A percentile compares a stretch with the other conserved stretches of the same genome.
Evolutionary conservation across 1,284 basidiomycete species (phyloP).

Genomic region (Puccinia horiana): DNA sequence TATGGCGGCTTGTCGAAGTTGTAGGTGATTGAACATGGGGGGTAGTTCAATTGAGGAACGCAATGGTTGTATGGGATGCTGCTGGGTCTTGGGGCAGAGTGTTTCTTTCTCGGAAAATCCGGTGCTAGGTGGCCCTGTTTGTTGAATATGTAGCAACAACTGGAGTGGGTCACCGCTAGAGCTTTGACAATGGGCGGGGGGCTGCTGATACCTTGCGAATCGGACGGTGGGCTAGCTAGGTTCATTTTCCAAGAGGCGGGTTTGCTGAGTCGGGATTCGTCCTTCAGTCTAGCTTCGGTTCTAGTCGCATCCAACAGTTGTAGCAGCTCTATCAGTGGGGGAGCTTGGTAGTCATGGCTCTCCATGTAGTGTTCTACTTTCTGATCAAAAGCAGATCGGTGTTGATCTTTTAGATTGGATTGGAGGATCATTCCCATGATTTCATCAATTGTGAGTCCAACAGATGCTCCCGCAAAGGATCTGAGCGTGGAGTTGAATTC

Average conservation of each 20-base stretch:
- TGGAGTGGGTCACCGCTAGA: background rate
- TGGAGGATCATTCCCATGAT: background rate
- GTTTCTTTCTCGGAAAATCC: background rate
- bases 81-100: background rate
- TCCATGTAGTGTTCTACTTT: background rate
- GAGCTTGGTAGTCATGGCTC: background rate
- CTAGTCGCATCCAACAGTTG: background rate
- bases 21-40: background rate
- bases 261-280: background rate
- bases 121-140: background rate
- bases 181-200: background rate
- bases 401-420: background rate
- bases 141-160: background rate
- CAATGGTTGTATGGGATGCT: background rate
- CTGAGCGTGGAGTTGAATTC: background rate
- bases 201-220: background rate
- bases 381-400: background rate
- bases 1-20: background rate
- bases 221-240: background rate
- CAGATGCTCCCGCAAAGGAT: background rate
- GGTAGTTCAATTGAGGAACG: background rate
- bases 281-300: background rate
- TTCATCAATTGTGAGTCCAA: background rate
- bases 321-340: background rate
- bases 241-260: background rate